These are phyloP conservation scores for Ceratobasidium sp. DNA, from an alignment of 1,284 basidiomycete genomes.

Conservation along the genomic window DNA sequence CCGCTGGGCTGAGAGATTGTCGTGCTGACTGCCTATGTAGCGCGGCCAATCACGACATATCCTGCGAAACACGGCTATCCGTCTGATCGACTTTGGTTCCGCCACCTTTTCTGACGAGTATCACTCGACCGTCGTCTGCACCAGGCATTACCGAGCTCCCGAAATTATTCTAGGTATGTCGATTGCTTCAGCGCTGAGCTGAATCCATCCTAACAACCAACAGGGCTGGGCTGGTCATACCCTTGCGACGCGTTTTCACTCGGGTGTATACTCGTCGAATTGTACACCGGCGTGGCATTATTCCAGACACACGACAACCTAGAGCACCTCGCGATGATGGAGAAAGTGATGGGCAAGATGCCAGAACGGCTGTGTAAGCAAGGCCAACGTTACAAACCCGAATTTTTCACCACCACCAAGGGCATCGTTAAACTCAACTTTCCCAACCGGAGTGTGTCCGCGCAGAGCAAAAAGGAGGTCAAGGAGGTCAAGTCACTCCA, in stretches of 20 bases:
- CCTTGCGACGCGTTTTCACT: conserved; percentile 99
- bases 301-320: conserved; percentile 99
- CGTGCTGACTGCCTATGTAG: background rate
- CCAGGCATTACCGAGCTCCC: conserved; percentile 97
- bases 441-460: conserved; percentile 61
- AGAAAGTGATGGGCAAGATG: conserved; percentile 97
- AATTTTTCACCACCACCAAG: conserved; percentile 76
- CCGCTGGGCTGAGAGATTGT: background rate
- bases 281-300: conserved; percentile 95
- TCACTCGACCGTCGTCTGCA: conserved; percentile 96
- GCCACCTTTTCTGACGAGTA: conserved; percentile 99
- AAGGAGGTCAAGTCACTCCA: conserved; percentile 79
- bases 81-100: conserved; percentile 97
- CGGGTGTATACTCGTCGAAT: conserved; percentile 98
- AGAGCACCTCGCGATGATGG: conserved; percentile 99
- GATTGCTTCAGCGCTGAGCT: background rate
- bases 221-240: conserved; percentile 96
- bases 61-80: conserved; percentile 88
- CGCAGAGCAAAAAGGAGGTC: conserved; percentile 92
- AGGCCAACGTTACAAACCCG: conserved; percentile 79
- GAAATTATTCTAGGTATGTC: conserved; percentile 94
- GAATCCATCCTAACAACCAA: conserved; percentile 19
- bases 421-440: conserved; percentile 80
- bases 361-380: conserved; percentile 79
- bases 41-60: conserved; percentile 63